Evolutionary conservation across 306 rosid genomes (phyloP), one percentile per base, ranked within the genome.

Genomic region (Trifolium fragiferum): DNA sequence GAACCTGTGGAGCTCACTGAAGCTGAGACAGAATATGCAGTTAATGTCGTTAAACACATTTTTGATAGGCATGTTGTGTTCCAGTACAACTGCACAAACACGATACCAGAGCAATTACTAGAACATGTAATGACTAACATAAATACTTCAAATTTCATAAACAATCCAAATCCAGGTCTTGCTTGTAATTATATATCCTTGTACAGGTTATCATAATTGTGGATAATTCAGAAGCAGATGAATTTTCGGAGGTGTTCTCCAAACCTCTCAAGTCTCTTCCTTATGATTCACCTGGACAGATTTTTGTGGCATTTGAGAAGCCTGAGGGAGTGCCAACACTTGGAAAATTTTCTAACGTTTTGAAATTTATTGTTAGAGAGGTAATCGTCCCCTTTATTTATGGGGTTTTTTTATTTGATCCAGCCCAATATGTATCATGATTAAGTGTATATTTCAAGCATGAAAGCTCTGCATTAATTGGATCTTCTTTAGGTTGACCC

Each of bases 1-100:
- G 89, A 89, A 84, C 92, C 96, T 16, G 98, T 95, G 91, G 99
- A 95, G 84, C 94, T 95, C 58, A 90, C 98, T 59, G 98, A 95
- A 88, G 90, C 98, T 50, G 98, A 90, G 88, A 92, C 98, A 13
- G 99, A 92, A 85, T 95, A 92, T 73, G 94, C 99, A 49, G 98
- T 95, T 75, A 92, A 95, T 80, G 97, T 82, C 62, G 92, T 95
- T 68, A 95, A 95, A 84, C 97, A 92, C 84, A 86, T 95, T 61
- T 95, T 87, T 80, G 91, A 95, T 76, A 81, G 87, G 63, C 97
- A 95, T 83, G 87, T 95, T 62, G 96, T 92, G 78, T 90, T 95
- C 91, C 99, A 92, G 87, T 95, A 85, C 89, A 92, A 90, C 91
- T 89, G 96, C 97, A 95, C 92, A 70, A 95, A 95, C 87, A 95